Evolutionary conservation across 1,284 basidiomycete genomes (phyloP), one percentile per base, ranked within the genome.

Genomic region (Cystobasidium slooffiae): DNA sequence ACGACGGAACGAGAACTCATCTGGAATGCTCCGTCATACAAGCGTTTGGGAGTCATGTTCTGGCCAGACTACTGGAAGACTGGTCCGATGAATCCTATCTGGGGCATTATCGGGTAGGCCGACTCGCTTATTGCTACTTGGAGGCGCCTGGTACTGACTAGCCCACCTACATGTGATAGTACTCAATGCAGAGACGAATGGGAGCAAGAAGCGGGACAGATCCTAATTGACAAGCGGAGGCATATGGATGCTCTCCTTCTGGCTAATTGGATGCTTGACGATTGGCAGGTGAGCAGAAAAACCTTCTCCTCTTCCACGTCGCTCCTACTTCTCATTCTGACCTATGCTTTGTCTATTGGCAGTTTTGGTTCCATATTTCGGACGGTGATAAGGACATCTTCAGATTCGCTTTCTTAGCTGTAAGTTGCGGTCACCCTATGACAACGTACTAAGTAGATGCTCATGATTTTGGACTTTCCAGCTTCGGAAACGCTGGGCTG

Each of bases 331-430:
- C 31, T 31, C 31, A 31, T 31, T 31, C 31, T 31, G 31, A 31
- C 31, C 31, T 31, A 31, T 31, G 31, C 31, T 31, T 31, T 31
- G 31, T 31, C 31, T 31, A 31, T 31, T 31, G 31, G 10, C 16
- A 75, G 55, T 81, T 82, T 77, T 85, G 84, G 82, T 86, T 84
- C 81, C 80, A 80, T 66, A 83, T 84, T 72, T 84, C 83, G 6
- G 85, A 86, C 75, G 85, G 85, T 39, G 84, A 85, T 69, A 85
- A 86, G 79, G 85, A 86, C 74, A 82, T 85, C 24, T 85, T 85
- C 80, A 80, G 85, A 46, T 86, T 68, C 53, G 78, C 73, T 20
- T 72, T 69, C 61, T 49, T 74, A 14, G 63, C 70, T n/a, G 55
- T 65, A 20, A 66, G 68, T 24, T 18, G 31, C 5, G 31, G 18